These are phyloP conservation scores for Tilletia setariae DNA, from an alignment of 1,284 basidiomycete species.

Conservation along the genomic window DNA sequence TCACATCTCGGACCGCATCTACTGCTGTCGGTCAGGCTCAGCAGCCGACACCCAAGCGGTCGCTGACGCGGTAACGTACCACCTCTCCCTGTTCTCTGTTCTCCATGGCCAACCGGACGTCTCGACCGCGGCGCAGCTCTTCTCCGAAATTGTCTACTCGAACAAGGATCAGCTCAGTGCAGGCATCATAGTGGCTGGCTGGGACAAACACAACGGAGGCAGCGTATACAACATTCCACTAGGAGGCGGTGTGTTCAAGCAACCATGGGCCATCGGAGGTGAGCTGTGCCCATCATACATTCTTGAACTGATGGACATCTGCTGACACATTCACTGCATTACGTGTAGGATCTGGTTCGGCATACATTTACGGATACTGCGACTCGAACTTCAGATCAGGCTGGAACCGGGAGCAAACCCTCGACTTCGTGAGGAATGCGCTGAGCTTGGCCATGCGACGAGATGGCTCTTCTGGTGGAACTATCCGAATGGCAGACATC, in stretches of 20 bases:
- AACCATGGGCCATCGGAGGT: constrained; percentile 51
- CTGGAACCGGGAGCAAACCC: constrained; percentile 85
- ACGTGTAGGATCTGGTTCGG: constrained; percentile 83
- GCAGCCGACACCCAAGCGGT: constrained; percentile 95
- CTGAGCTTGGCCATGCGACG: constrained; percentile 92
- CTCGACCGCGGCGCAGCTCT: constrained; percentile 74
- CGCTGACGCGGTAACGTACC: constrained; percentile 85
- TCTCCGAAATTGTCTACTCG: constrained; percentile 86
- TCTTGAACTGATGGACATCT: too few relatives aligned
- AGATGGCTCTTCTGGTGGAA: constrained; percentile 96
- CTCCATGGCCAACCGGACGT: constrained; percentile 75
- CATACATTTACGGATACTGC: constrained; percentile 98
- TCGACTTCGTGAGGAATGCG: constrained; percentile 94
- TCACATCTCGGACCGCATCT: constrained; percentile 93
- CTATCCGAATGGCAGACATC: constrained; percentile 95
- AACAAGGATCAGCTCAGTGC: constrained; percentile 82
- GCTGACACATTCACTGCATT: too few relatives aligned
- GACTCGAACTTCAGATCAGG: constrained; percentile 95
- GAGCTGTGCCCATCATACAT: background rate
- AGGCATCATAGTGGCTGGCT: constrained; percentile 96
- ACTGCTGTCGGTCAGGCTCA: constrained; percentile 96
- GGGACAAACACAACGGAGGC: constrained; percentile 90
- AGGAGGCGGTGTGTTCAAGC: constrained; percentile 48
- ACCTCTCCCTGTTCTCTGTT: constrained; percentile 77
- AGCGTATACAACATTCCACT: constrained; percentile 78